Evolutionary conservation across 306 rosid genomes (phyloP), one percentile per base, ranked within the genome.

Genomic region (Cicer bijugum): DNA sequence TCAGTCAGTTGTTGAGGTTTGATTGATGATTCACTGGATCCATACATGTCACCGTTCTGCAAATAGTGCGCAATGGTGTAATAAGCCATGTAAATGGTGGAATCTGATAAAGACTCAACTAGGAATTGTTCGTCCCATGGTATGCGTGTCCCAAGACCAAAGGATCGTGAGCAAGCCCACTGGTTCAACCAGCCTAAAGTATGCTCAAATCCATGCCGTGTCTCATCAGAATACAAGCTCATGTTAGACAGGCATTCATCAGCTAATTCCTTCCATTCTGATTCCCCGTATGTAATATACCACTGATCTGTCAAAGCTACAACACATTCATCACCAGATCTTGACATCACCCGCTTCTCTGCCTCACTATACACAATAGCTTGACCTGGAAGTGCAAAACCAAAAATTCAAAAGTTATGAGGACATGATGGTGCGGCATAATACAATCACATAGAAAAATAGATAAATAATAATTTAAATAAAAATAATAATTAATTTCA

Each of bases 271-370:
- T 66, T 81, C 98, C 98, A 92, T 75, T 90, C 98, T 1, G 83
- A 14, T 75, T 92, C 97, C 59, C 98, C 98, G 23, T 92, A 92
- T 20, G 88, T 90, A 71, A 92, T 79, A 76, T 92, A 92, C 98
- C 98, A 92, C 84, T 92, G 98, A 84, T 92, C 98, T 12, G 98
- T 92, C 51, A 92, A 91, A 20, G 98, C 98, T 78, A 92, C 98
- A 78, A 92, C 79, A 82, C 98, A 92, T 15, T 92, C 98, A 83
- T 92, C 98, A 50, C 97, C 97, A 11, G 98, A 92, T 75, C 98
- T 83, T 38, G 98, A 92, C 42, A 79, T 76, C 72, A 92, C 98
- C 57, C 76, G 78, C 85, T 89, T 92, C 89, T 92, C 98, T 10
- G 98, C 97, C 79, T 92, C 98, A 40, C 98, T 92, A 20, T 92